Conservation (phyloP, 495 filamentous ascomycete species). For the Lineolata rhizophorae region DNA sequence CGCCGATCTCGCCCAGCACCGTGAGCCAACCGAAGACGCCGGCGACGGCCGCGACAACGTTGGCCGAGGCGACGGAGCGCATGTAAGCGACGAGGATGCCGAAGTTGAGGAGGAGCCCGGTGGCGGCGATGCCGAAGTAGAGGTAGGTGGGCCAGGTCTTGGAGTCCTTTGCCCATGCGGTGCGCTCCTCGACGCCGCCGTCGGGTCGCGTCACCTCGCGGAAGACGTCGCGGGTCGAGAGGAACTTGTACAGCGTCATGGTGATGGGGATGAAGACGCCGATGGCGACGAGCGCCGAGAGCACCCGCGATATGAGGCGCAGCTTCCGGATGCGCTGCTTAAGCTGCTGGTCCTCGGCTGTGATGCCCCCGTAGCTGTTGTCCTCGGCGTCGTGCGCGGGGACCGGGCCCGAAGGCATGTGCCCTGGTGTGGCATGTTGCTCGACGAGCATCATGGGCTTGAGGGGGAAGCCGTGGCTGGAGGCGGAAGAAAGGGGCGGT, state of each 20-base stretch:
- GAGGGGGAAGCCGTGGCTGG: too few relatives aligned
- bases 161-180: conserved; percentile 12
- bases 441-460: too few relatives aligned
- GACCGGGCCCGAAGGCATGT: too few relatives aligned
- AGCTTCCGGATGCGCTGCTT: conserved; percentile 13
- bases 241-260: conserved; percentile 14
- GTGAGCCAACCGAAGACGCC: conserved; percentile 7
- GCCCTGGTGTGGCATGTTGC: background rate
- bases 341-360: conserved; percentile 6
- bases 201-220: conserved; percentile 2
- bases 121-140: conserved; percentile 12
- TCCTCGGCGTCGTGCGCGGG: too few relatives aligned
- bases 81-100: conserved; percentile 10
- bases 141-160: conserved; percentile 15
- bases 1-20: conserved; percentile 10
- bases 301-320: conserved; percentile 8
- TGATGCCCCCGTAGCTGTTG: too few relatives aligned
- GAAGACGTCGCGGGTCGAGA: conserved; percentile 9
- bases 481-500: too few relatives aligned
- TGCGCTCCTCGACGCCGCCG: conserved; percentile 5
- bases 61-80: conserved; percentile 6
- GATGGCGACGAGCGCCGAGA: conserved; percentile 9
- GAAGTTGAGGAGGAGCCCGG: conserved; percentile 8
- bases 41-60: conserved; percentile 7
- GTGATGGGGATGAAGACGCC: conserved; percentile 10